Evolutionary conservation across 345 rosid species (phyloP).

Genomic region (Citrus reticulata): DNA sequence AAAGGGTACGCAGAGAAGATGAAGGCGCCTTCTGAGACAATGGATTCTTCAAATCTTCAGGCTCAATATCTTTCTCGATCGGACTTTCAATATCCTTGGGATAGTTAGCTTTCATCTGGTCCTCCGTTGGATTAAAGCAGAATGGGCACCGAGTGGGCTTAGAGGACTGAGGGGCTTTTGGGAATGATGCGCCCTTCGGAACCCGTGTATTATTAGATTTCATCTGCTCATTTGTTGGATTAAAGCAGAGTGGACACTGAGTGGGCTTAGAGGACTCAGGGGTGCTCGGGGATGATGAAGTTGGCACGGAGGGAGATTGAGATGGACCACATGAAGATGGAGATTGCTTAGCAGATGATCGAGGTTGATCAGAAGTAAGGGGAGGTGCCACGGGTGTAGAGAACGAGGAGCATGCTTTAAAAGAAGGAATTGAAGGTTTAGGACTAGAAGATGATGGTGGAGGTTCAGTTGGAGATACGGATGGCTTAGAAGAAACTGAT

Average conservation of each 20-base stretch:
- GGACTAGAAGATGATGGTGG: not conserved
- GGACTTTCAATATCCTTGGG: too few relatives aligned
- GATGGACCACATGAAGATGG: not conserved
- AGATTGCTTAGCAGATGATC: not conserved
- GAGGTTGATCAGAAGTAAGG: not conserved
- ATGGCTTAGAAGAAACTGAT: not conserved
- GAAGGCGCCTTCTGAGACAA: not conserved
- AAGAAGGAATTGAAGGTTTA: not conserved
- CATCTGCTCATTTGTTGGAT: not conserved
- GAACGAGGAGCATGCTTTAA: not conserved
- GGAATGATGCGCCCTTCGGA: not conserved
- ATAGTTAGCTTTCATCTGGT: not conserved
- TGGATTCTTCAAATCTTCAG: too few relatives aligned
- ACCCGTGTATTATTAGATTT: not conserved
- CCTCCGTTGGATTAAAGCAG: not conserved
- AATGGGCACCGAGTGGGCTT: not conserved
- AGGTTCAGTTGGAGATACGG: not conserved
- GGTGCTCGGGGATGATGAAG: not conserved
- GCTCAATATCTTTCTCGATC: not conserved
- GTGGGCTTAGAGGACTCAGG: not conserved
- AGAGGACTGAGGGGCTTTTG: not conserved
- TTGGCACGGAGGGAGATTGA: too few relatives aligned
- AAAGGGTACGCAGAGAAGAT: slow-evolving; percentile 9
- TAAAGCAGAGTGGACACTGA: not conserved
- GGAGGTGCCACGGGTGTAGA: not conserved